Evolutionary conservation across 257 asterid species (phyloP).

Genomic region (Solanum ossicruentum): DNA sequence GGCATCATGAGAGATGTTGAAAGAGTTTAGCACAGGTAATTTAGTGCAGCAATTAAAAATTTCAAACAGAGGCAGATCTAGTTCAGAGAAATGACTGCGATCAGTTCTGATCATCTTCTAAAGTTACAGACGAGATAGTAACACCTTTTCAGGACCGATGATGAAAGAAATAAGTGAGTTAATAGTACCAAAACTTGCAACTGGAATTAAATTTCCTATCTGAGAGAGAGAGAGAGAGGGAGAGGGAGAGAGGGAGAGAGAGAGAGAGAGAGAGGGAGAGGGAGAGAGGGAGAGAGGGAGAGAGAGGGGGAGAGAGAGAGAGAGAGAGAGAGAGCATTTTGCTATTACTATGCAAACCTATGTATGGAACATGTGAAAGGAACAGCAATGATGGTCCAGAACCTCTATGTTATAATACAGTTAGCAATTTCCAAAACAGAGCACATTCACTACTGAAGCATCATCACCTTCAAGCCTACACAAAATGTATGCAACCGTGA

Average conservation of each 20-base stretch:
- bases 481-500: slow-evolving; percentile 77
- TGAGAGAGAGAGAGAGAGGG: neutral
- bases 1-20: neutral
- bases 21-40: neutral
- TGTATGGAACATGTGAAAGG: neutral
- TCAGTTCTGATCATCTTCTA: neutral
- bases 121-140: neutral
- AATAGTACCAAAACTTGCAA: neutral
- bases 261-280: no score
- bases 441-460: neutral
- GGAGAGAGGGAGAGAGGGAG: neutral
- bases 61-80: neutral
- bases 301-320: no score
- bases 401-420: neutral
- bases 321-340: neutral
- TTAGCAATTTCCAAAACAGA: neutral
- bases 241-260: no score
- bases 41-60: neutral
- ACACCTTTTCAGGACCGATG: neutral
- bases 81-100: neutral
- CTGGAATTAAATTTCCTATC: neutral
- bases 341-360: neutral
- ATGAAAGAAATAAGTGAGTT: neutral
- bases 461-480: slow-evolving; percentile 71
- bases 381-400: neutral